A percentile compares a stretch with the other conserved stretches of the same genome.
Evolutionary conservation across 2,329 filamentous ascomycete genomes (phyloP).

Genomic region (Microcyclospora pomicola): DNA sequence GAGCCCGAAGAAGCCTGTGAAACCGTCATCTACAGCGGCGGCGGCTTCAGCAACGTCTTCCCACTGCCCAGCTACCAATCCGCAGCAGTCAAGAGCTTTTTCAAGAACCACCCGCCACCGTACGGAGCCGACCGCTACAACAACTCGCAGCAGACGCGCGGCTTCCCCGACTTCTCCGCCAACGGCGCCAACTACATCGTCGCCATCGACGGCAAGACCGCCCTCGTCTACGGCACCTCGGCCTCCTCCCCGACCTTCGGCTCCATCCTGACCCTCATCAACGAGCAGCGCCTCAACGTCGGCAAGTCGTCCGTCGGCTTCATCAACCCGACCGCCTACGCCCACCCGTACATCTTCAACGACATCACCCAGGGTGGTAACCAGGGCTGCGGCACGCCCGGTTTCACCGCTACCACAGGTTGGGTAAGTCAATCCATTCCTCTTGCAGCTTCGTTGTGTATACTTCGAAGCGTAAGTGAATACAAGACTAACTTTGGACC

Average conservation of each 20-base stretch:
- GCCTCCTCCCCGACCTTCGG: constrained; percentile 37
- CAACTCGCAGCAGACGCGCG: constrained; percentile 31
- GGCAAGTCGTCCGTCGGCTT: constrained; percentile 30
- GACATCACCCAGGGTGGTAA: constrained; percentile 28
- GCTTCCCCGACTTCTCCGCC: constrained; percentile 31
- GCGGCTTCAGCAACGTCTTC: constrained; percentile 40
- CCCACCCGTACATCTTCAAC: constrained; percentile 26
- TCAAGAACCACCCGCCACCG: constrained; percentile 27
- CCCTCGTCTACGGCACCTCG: constrained; percentile 37
- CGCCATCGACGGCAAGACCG: constrained; percentile 30
- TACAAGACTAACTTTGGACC: too few species aligned
- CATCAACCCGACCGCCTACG: constrained; percentile 32
- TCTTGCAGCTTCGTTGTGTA: too few species aligned
- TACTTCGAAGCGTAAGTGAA: too few species aligned
- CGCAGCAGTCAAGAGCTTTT: constrained; percentile 27
- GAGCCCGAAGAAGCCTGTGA: constrained; percentile 33
- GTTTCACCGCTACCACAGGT: constrained; percentile 15
- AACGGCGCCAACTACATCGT: constrained; percentile 25
- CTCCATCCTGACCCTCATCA: constrained; percentile 34
- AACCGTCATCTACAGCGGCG: constrained; percentile 30
- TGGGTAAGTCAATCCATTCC: constrained; percentile 17
- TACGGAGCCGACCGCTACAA: constrained; percentile 33
- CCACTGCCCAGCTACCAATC: constrained; percentile 35
- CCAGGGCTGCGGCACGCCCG: constrained; percentile 25
- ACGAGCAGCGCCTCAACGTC: constrained; percentile 23